A percentile compares a stretch with the other conserved stretches of the same genome.
Conservation (phyloP, 2,329 filamentous ascomycete genomes). For the Apiospora koreana region DNA sequence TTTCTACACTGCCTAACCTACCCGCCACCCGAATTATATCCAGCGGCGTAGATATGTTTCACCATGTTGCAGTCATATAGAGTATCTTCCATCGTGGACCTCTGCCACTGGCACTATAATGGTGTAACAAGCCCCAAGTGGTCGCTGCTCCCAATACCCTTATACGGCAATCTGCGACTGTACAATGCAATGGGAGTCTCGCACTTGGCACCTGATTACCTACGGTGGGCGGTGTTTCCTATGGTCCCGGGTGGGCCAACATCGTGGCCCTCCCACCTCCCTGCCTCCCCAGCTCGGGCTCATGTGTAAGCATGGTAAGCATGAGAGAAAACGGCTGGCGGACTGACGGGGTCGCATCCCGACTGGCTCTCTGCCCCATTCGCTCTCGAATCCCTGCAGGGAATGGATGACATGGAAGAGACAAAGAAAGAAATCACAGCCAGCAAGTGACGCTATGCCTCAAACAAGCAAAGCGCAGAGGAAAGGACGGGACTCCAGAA, state of each 20-base stretch:
- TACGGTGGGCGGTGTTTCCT: not conserved
- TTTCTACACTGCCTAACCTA: not conserved
- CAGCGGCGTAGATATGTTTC: not conserved
- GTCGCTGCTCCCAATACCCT: not conserved
- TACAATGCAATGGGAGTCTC: not conserved
- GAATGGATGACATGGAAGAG: not conserved
- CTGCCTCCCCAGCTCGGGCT: not conserved
- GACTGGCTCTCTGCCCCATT: not conserved
- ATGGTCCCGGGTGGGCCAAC: not conserved
- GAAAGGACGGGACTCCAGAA: not conserved
- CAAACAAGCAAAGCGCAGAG: not conserved
- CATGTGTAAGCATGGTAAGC: not conserved
- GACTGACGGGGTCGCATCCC: constrained; percentile 2
- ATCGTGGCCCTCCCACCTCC: not conserved
- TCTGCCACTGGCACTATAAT: not conserved
- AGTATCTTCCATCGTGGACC: constrained; percentile 2
- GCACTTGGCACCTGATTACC: not conserved
- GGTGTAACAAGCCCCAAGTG: not conserved
- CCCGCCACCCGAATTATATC: not conserved
- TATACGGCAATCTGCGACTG: not conserved
- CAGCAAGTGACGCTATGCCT: not conserved
- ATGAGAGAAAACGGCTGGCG: not conserved
- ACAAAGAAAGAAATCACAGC: not conserved
- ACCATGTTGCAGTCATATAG: not conserved
- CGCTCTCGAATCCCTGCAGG: constrained; percentile 1